Base-by-base conservation (phyloP, 2,329 filamentous ascomycete species). In the Penicillium nordicum region DNA sequence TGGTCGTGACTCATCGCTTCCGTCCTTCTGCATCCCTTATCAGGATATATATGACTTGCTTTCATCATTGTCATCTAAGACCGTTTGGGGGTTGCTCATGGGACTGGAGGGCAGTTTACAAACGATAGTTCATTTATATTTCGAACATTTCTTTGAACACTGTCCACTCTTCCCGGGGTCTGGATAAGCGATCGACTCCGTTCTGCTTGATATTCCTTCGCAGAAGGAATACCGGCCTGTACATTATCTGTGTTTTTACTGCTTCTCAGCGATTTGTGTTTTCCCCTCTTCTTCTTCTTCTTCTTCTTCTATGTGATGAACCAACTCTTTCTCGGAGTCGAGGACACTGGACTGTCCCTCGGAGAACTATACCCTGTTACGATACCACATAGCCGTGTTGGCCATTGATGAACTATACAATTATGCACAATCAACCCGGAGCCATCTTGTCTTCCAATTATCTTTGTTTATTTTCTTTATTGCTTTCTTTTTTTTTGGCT, bases 91-190 rank as follows among this genome's bases (percentile, higher is more conserved):
- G 38, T 60, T 50, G 32, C 43, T 57, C 38, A 36, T 42, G 25
- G 44, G 48, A 58, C 52, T 57, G 38, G 50, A 53, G 50, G 57
- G 38, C 63, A 60, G 53, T 50, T 46, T 56, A 59, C 51, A 58
- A 60, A 63, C 51, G 50, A 64, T 58, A 50, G 52, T 64, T 42
- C 41, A 61, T 57, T 55, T 38, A 18, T 60, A 16, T 38, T 40
- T 18, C 25, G 11, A 46, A 34, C 9, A 4, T 21, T 53, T 42
- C 34, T 41, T 41, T 27, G 18, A 42, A 42, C 37, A 42, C 32
- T 44, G 14, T 44, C 57, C n/a, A 53, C 8, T 41, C 37, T 50
- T 32, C 30, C 43, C 27, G 37, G 54, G 52, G 34, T 38, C 11
- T 43, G 30, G 37, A 23, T 42, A n/a, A 38, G 36, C 12, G 57